Conservation (phyloP, 2,329 filamentous ascomycete genomes). For the Nemania sp. region DNA sequence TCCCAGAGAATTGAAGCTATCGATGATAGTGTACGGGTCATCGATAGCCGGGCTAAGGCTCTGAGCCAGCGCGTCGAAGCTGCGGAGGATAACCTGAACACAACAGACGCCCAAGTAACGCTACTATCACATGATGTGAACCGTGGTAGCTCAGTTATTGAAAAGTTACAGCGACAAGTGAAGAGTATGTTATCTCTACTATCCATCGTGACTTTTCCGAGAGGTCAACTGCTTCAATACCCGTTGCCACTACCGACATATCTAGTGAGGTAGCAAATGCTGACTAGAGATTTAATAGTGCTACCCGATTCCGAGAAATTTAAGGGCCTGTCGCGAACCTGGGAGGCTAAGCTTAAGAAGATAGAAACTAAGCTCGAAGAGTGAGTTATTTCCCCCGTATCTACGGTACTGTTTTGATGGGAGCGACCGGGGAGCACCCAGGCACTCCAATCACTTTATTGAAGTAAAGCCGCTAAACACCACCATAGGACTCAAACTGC, state of each 20-base stretch:
- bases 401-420: background rate
- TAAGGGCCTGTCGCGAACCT: constrained; percentile 42
- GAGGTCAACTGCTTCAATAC: background rate
- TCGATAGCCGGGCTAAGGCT: constrained; percentile 45
- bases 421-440: background rate
- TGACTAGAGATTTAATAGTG: constrained; percentile 34
- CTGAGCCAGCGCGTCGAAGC: constrained; percentile 46
- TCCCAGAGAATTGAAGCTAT: constrained; percentile 45
- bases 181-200: constrained; percentile 36
- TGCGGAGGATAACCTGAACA: constrained; percentile 44
- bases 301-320: constrained; percentile 45
- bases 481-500: constrained; percentile 29
- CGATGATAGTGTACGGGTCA: constrained; percentile 46
- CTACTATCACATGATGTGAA: constrained; percentile 46
- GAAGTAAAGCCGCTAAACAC: constrained; percentile 8
- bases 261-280: constrained; percentile 1
- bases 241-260: background rate
- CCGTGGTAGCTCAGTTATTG: constrained; percentile 43
- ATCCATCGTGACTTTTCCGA: background rate
- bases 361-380: constrained; percentile 44
- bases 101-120: constrained; percentile 44
- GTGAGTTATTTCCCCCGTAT: constrained; percentile 31
- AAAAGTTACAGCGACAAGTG: constrained; percentile 45
- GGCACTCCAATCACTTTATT: background rate
- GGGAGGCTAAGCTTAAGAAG: constrained; percentile 44